phyloP scores from a whole-genome alignment of 129 eudicot species.

The Escallonia herrerae region DNA sequence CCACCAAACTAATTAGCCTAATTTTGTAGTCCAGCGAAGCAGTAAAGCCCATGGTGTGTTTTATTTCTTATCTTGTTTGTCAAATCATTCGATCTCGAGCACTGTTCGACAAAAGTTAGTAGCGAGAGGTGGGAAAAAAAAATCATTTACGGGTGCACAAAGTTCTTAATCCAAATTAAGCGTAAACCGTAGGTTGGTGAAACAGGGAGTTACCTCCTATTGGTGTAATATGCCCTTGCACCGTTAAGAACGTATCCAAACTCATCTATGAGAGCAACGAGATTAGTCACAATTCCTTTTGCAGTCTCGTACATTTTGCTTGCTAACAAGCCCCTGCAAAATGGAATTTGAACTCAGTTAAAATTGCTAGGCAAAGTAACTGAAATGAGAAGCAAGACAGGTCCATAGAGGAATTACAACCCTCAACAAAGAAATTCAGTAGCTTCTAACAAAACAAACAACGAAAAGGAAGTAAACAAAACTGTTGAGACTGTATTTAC shows the following conservation, averaged over 20 bases:
- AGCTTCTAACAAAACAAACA: background rate
- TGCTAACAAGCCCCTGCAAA: slow-evolving; percentile 74
- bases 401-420: background rate
- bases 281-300: slow-evolving; percentile 75
- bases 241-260: slow-evolving; percentile 88
- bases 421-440: background rate
- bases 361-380: background rate
- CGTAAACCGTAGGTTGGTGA: too few relatives aligned
- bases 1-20: slow-evolving; percentile 8
- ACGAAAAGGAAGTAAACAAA: too few relatives aligned
- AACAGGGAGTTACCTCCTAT: slow-evolving; percentile 49
- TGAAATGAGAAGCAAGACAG: too few relatives aligned
- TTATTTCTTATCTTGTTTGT: too few relatives aligned
- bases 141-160: too few relatives aligned
- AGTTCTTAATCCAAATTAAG: too few relatives aligned
- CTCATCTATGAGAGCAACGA: slow-evolving; percentile 53
- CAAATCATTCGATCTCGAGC: too few relatives aligned
- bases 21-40: background rate
- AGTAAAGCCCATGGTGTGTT: too few relatives aligned
- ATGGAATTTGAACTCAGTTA: background rate
- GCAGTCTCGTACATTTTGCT: slow-evolving; percentile 93
- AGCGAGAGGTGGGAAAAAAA: too few relatives aligned
- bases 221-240: slow-evolving; percentile 84
- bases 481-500: too few relatives aligned
- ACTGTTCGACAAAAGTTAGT: too few relatives aligned